Conservation (phyloP, 2,329 filamentous ascomycete species). For the Penicillium vulpinum region DNA sequence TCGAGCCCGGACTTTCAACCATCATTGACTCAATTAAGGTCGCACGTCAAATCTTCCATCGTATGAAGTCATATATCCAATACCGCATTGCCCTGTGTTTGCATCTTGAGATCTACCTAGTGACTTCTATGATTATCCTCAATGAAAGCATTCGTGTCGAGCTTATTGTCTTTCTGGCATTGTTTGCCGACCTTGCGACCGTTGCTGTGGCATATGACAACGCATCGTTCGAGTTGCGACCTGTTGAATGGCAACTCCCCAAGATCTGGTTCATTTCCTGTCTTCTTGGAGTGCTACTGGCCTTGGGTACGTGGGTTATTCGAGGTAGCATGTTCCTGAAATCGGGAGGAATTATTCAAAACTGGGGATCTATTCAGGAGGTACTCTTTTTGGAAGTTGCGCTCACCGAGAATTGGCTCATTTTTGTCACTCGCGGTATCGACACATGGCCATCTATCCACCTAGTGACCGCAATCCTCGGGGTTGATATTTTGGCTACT, state of each 20-base stretch:
- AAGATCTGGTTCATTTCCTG: conserved; percentile 74
- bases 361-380: conserved; percentile 72
- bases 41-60: conserved; percentile 72
- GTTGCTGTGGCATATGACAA: conserved; percentile 82
- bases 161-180: conserved; percentile 74
- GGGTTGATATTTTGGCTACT: conserved; percentile 70
- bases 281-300: conserved; percentile 65
- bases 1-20: conserved; percentile 69
- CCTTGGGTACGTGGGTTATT: conserved; percentile 71
- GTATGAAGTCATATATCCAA: conserved; percentile 76
- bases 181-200: conserved; percentile 78
- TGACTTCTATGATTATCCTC: conserved; percentile 76
- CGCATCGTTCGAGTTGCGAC: conserved; percentile 73
- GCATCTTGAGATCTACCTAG: conserved; percentile 73
- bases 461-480: conserved; percentile 67
- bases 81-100: conserved; percentile 75
- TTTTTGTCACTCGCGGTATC: conserved; percentile 87
- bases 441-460: conserved; percentile 74
- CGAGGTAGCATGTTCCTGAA: conserved; percentile 69
- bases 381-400: conserved; percentile 87
- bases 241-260: conserved; percentile 78
- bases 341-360: conserved; percentile 71
- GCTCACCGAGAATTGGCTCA: conserved; percentile 92
- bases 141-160: conserved; percentile 74
- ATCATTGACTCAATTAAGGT: conserved; percentile 74